Base-by-base conservation (phyloP, 441 rosid genomes). In the Raphanus hybrid region DNA sequence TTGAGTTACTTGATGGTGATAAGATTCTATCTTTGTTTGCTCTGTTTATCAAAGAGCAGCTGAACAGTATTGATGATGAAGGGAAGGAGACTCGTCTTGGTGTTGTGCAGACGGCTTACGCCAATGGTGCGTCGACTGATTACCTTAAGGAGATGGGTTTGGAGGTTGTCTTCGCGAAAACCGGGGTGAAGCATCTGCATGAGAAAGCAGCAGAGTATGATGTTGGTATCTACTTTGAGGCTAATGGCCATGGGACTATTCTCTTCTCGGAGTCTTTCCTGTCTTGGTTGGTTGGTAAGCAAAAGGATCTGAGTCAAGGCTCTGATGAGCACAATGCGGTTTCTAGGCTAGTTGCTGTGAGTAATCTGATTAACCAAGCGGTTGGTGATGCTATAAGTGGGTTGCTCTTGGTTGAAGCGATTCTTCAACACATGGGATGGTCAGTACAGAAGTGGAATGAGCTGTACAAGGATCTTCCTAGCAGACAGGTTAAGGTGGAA, bases 201-300 rank as follows among this genome's bases (percentile, higher is more conserved):
- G 91, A 88, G 80, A 86, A 88, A 77, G 97, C 98, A 78, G 87
- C 85, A 5, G 84, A 82, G 55, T 95, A 75, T 87, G 98, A 95
- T 77, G 85, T 95, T 48, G 99, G 99, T 45, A 90, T 95, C 75
- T 95, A 95, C 81, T 95, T 95, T 52, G 99, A 95, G 80, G 98
- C 97, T 72, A 95, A 95, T 85, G 99, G 99, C 32, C 99, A 95
- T 55, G 99, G 99, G 71, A 93, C 99, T 74, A 85, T 95, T 80
- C 75, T 93, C 80, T 95, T 90, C 85, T 88, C 92, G 12, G 94
- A 90, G 65, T 37, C 78, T 68, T 89, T 82, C 78, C 63, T 89
- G 34, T 74, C 86, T 54, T 84, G 85, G 91, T 82, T 95, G 70
- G 91, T 83, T 75, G 70, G 76, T 54, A 87, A 78, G 84, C 82